Conservation (phyloP, 768 basidiomycete species). For the Hericium rajendrae region DNA sequence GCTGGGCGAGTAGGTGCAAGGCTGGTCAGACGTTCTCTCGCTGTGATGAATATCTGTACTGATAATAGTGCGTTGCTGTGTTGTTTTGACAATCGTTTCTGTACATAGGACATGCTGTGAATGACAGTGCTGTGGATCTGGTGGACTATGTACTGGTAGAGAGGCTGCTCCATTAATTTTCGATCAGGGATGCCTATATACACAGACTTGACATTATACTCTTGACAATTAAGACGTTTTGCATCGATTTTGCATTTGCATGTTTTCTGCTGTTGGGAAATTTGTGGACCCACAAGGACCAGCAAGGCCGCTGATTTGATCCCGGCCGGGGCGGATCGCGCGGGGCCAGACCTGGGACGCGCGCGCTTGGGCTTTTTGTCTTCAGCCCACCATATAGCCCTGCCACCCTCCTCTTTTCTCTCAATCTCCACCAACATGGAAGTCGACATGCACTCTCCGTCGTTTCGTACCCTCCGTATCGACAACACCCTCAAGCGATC, state of each 20-base stretch:
- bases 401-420: no score
- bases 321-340: no score
- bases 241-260: no score
- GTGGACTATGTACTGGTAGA: no score
- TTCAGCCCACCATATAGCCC: background rate
- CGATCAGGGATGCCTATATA: no score
- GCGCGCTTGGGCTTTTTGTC: background rate
- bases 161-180: no score
- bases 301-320: no score
- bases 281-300: no score
- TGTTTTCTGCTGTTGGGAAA: no score
- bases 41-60: background rate
- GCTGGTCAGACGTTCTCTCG: background rate
- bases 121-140: no score
- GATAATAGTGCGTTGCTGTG: background rate
- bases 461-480: background rate
- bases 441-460: background rate
- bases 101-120: background rate
- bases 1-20: background rate
- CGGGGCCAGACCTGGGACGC: background rate
- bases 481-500: conserved; percentile 17
- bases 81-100: background rate
- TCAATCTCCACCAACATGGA: background rate
- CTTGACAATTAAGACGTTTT: no score
- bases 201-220: no score